Conservation (phyloP, 371 early-diverging fungal genomes). For the Mucor velutinosus region DNA sequence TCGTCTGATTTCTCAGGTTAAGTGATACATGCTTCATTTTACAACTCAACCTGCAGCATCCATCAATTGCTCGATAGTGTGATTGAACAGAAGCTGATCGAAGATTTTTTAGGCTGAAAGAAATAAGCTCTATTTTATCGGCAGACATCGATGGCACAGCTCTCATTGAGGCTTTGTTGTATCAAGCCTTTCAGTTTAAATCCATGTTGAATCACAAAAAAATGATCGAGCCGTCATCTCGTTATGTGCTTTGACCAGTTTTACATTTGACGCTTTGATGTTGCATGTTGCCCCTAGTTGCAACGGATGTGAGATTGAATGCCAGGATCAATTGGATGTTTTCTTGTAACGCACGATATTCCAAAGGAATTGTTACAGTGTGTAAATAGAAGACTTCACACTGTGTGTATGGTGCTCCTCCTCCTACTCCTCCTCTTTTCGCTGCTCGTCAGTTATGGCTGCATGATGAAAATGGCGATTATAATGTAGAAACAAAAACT, state of each 20-base stretch:
- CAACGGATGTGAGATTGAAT: too few relatives aligned
- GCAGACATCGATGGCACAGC: background rate
- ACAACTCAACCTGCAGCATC: background rate
- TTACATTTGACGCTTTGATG: too few relatives aligned
- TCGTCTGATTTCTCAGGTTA: too few relatives aligned
- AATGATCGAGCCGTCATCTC: too few relatives aligned
- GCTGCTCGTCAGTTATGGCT: background rate
- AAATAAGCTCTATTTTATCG: background rate
- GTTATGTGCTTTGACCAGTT: too few relatives aligned
- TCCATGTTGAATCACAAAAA: too few relatives aligned
- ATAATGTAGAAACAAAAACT: background rate
- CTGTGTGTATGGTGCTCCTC: background rate
- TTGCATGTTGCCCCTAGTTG: too few relatives aligned
- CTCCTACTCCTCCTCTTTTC: too few relatives aligned
- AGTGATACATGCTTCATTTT: background rate
- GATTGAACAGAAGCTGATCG: background rate
- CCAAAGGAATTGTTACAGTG: background rate
- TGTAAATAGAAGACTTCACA: background rate
- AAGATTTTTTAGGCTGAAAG: background rate
- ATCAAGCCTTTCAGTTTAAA: background rate
- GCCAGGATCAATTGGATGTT: too few relatives aligned
- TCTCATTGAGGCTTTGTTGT: background rate
- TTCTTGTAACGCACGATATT: too few relatives aligned
- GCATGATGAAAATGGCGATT: background rate
- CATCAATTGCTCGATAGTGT: background rate